Conservation (phyloP, 1,284 basidiomycete species). For the Leccinum holopus region DNA sequence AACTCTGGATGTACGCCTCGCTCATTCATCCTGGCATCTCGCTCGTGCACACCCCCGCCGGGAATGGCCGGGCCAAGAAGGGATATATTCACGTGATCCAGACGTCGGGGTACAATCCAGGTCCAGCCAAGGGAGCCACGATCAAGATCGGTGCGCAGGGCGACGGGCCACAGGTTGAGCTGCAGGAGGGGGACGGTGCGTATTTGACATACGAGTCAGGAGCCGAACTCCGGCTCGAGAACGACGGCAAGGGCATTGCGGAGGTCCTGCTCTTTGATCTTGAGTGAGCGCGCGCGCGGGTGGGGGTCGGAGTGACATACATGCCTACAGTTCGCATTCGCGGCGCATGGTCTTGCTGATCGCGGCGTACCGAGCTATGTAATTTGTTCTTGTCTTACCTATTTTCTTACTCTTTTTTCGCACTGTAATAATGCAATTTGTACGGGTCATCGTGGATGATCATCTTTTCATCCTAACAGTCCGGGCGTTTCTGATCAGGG, state of each 20-base stretch:
- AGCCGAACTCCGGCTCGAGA: constrained; percentile 53
- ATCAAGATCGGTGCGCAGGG: constrained; percentile 48
- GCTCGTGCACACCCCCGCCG: constrained; percentile 51
- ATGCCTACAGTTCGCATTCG: not conserved
- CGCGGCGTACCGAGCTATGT: not conserved
- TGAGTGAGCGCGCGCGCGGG: constrained; percentile 38
- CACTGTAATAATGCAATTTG: constrained; percentile 2
- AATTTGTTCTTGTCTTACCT: not conserved
- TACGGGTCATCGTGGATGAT: not conserved
- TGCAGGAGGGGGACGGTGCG: constrained; percentile 72
- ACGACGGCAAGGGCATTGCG: constrained; percentile 55
- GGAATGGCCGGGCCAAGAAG: constrained; percentile 39
- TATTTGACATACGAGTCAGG: constrained; percentile 54
- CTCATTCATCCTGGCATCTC: constrained; percentile 56
- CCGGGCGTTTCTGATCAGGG: not conserved
- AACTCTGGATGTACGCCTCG: constrained; percentile 63
- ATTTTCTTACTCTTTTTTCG: not conserved
- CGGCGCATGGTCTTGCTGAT: not conserved
- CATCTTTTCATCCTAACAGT: constrained; percentile 7
- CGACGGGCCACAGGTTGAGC: constrained; percentile 34
- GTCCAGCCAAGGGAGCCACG: constrained; percentile 47
- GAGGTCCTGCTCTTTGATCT: constrained; percentile 78
- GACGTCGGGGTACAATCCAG: constrained; percentile 71
- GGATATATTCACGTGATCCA: constrained; percentile 74
- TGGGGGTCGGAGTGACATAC: not conserved